A percentile compares a stretch with the other conserved stretches of the same genome.
These are phyloP conservation scores for Epichloe festucae DNA, from an alignment of 2,329 filamentous ascomycete species.

Conservation along the genomic window DNA sequence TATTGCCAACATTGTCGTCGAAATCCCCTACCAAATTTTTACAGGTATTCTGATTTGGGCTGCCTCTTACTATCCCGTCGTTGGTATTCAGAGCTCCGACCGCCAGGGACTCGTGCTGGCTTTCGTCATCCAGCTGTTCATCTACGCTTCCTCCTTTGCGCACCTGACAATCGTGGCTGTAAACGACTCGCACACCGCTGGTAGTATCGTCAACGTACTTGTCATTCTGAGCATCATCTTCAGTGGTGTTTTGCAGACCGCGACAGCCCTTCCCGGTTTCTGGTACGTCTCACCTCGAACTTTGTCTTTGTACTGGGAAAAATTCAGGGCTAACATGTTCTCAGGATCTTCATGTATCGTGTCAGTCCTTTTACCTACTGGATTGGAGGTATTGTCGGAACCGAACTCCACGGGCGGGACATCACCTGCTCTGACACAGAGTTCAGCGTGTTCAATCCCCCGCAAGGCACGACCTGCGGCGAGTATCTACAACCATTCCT, in stretches of 20 bases:
- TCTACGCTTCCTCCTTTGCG: slow-evolving; percentile 61
- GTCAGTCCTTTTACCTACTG: slow-evolving; percentile 55
- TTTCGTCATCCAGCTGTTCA: slow-evolving; percentile 50
- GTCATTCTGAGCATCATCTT: slow-evolving; percentile 48
- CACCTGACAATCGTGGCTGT: slow-evolving; percentile 62
- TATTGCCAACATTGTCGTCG: slow-evolving; percentile 56
- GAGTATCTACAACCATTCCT: slow-evolving; percentile 50
- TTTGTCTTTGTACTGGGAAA: not conserved
- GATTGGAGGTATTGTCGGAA: slow-evolving; percentile 54
- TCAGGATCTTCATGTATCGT: slow-evolving; percentile 56
- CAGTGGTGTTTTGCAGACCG: slow-evolving; percentile 50
- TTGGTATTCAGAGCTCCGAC: slow-evolving; percentile 33
- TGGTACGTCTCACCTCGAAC: slow-evolving; percentile 24
- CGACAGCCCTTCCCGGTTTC: slow-evolving; percentile 49
- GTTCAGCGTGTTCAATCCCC: slow-evolving; percentile 53
- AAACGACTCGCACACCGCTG: slow-evolving; percentile 55
- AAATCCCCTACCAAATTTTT: slow-evolving; percentile 58
- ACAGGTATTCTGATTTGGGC: slow-evolving; percentile 50
- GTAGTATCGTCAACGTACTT: slow-evolving; percentile 46
- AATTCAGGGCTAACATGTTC: not conserved
- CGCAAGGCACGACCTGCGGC: slow-evolving; percentile 46
- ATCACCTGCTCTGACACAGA: slow-evolving; percentile 44
- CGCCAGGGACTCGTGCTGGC: slow-evolving; percentile 54
- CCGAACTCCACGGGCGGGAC: slow-evolving; percentile 43
- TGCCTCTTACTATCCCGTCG: slow-evolving; percentile 55